Evolutionary conservation across 78 protist species (phyloP).

Genomic region (Cavenderia fasciculata): DNA sequence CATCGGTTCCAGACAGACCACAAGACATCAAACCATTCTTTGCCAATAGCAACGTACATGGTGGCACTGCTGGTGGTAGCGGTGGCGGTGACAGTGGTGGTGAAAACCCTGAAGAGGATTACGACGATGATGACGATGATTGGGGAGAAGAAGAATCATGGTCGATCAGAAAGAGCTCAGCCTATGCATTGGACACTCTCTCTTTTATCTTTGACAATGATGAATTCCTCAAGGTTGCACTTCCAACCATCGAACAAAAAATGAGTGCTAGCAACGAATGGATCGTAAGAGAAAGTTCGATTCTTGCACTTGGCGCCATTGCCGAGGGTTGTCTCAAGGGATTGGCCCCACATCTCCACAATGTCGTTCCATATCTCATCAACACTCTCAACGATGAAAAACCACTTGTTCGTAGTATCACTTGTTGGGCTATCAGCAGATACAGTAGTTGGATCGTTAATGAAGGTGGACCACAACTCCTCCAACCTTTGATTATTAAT

Average conservation of each 20-base stretch:
- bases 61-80: not conserved
- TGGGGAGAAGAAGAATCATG: constrained; percentile 76
- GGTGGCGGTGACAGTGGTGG: not conserved
- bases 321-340: constrained; percentile 83
- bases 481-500: constrained; percentile 36
- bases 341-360: constrained; percentile 52
- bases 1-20: constrained; percentile 70
- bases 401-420: constrained; percentile 86
- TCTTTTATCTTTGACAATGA: constrained; percentile 46
- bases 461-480: not conserved
- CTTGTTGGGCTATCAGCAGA: constrained; percentile 93
- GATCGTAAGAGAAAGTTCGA: constrained; percentile 81
- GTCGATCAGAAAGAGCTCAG: constrained; percentile 90
- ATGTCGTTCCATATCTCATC: constrained; percentile 75
- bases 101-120: constrained; percentile 42
- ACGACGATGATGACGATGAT: constrained; percentile 74
- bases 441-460: constrained; percentile 60
- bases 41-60: not conserved
- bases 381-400: constrained; percentile 76
- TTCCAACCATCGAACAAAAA: constrained; percentile 76
- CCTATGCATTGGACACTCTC: constrained; percentile 86
- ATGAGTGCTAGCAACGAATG: constrained; percentile 15
- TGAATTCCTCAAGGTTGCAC: constrained; percentile 63
- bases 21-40: constrained; percentile 80
- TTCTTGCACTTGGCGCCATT: constrained; percentile 88